phyloP scores from a whole-genome alignment of 352 stramenopile species.

The Phytophthora pini region DNA sequence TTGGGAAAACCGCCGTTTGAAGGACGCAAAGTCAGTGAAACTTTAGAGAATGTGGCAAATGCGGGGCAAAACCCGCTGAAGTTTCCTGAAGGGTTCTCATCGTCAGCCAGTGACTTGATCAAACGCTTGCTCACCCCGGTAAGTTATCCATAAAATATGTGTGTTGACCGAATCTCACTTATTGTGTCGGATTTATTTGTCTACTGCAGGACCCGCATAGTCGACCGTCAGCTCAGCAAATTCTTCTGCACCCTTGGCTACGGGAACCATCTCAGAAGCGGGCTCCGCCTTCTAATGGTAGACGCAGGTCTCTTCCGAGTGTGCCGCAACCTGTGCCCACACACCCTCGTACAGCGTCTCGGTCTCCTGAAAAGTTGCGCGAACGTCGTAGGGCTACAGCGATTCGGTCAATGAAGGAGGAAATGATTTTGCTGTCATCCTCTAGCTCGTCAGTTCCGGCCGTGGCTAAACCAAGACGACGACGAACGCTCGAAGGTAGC shows the following conservation, averaged over 20 bases:
- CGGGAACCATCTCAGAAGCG: constrained; percentile 30
- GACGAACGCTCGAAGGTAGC: constrained; percentile 14
- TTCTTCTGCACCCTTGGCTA: constrained; percentile 69
- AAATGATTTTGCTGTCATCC: constrained; percentile 17
- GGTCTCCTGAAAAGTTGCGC: constrained; percentile 23
- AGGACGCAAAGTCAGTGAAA: constrained; percentile 77
- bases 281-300: constrained; percentile 4
- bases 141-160: constrained; percentile 1
- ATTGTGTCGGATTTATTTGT: not conserved
- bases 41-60: constrained; percentile 74
- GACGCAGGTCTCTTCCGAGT: constrained; percentile 18
- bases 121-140: constrained; percentile 63
- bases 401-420: constrained; percentile 26
- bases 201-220: constrained; percentile 44
- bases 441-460: constrained; percentile 21
- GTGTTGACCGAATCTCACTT: not conserved
- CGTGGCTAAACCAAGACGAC: constrained; percentile 6
- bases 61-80: constrained; percentile 44
- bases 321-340: constrained; percentile 20
- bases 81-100: constrained; percentile 64
- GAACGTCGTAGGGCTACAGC: constrained; percentile 19
- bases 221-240: constrained; percentile 56
- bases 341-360: constrained; percentile 26
- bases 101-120: constrained; percentile 63
- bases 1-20: constrained; percentile 76